Evolutionary conservation across 441 rosid species (phyloP), one percentile per base, ranked within the genome.

Genomic region (Capsella rubella): DNA sequence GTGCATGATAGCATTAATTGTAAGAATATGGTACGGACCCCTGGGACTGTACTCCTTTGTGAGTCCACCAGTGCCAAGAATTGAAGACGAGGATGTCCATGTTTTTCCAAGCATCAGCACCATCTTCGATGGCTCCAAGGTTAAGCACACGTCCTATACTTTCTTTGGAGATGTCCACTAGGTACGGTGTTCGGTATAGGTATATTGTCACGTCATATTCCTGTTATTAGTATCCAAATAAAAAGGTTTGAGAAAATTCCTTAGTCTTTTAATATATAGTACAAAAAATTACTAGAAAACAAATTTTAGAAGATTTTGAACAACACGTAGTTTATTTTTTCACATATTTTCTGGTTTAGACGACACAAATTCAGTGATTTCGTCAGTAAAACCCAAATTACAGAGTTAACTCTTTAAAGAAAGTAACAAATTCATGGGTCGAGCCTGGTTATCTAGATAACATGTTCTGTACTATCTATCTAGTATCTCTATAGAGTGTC

Each of bases 61-160:
- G 94, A 31, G 82, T 76, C 94, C 94, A 89, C 94, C 94, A 89
- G 65, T 89, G 94, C 94, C 94, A 89, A 1, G 91, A 83, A 76
- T 89, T 89, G 78, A 89, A 89, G 74, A 89, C 50, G 37, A 89
- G 82, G 37, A 87, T 4, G 76, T 89, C 94, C 91, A 89, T 84
- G 49, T 82, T 84, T 72, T 51, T 80, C 94, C 94, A 89, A 43
- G 72, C 68, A 45, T 76, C 83, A 59, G 81, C 78, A 21, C 94
- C 94, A 15, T 63, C 79, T 21, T 84, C 80, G 53, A 87, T 82
- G 63, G 87, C 83, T 32, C 76, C 80, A 47, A 89, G 83, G 61
- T 77, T 73, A 21, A 89, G 85, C 31, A 89, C 91, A 64, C 84
- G 77, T 6, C 91, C 94, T 3, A 55, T 72, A 0, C 35, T 71